Conservation (phyloP, 768 basidiomycete species). For the Polyporus arcularius region DNA sequence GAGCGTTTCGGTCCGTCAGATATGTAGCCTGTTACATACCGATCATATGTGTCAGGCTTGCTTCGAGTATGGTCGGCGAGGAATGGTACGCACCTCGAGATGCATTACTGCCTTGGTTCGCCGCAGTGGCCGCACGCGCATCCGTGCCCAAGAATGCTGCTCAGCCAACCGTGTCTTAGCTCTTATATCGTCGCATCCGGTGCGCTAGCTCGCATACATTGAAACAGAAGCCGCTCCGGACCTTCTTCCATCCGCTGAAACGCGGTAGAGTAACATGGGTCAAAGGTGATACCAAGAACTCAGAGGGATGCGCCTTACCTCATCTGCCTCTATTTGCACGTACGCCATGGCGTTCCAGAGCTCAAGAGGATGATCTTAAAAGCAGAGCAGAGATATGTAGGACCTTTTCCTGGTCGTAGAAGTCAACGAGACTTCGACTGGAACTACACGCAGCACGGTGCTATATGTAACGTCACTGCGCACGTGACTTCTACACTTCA, state of each 20-base stretch:
- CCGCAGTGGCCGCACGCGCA: constrained; percentile 21
- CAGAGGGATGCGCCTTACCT: constrained; percentile 17
- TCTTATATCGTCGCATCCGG: neutral
- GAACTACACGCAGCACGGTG: too few relatives aligned
- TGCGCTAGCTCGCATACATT: constrained; percentile 21
- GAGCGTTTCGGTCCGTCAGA: constrained; percentile 52
- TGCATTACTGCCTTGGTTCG: constrained; percentile 16
- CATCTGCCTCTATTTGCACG: constrained; percentile 33
- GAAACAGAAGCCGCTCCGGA: constrained; percentile 32
- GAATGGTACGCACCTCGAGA: constrained; percentile 14
- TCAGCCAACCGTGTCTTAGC: neutral
- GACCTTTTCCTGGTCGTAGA: too few relatives aligned
- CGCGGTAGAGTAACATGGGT: constrained; percentile 18
- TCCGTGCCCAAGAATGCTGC: constrained; percentile 31
- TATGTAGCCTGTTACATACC: constrained; percentile 56
- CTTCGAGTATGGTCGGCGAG: neutral
- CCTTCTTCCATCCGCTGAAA: constrained; percentile 34
- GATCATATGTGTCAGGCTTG: neutral
- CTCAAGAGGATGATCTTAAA: too few relatives aligned
- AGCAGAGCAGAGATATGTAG: too few relatives aligned
- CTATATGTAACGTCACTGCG: too few relatives aligned
- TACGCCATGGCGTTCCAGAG: constrained; percentile 25
- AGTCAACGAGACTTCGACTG: too few relatives aligned
- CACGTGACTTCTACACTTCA: too few relatives aligned
- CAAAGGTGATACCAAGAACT: constrained; percentile 5